These are phyloP conservation scores for Eimeria praecox DNA, from an alignment of 169 alveolate species.

Conservation along the genomic window DNA sequence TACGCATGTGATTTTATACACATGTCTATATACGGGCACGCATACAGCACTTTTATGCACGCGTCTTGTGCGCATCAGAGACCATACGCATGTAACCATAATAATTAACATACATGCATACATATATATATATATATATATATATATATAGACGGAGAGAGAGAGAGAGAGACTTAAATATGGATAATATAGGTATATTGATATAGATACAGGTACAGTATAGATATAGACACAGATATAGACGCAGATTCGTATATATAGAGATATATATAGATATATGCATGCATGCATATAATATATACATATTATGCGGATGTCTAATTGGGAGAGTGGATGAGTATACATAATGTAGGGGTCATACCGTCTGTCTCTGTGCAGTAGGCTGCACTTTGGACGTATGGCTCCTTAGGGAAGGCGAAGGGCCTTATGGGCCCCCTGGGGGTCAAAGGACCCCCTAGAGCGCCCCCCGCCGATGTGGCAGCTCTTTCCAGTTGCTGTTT, in stretches of 20 bases:
- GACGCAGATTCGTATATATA: neutral
- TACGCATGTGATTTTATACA: too few relatives aligned
- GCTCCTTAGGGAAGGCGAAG: slow-evolving; percentile 6
- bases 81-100: too few relatives aligned
- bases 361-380: neutral
- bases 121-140: too few relatives aligned
- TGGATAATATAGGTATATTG: neutral
- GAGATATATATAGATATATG: too few relatives aligned
- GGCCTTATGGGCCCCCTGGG: neutral
- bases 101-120: too few relatives aligned
- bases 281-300: neutral
- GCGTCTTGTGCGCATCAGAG: too few relatives aligned
- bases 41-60: too few relatives aligned
- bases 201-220: too few relatives aligned
- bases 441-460: neutral
- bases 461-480: slow-evolving; percentile 9
- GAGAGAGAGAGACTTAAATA: too few relatives aligned
- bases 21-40: neutral
- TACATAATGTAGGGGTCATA: neutral
- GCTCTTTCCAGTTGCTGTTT: slow-evolving; percentile 58
- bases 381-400: neutral
- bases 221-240: too few relatives aligned
- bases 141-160: neutral
- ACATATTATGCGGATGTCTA: neutral
- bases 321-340: neutral